Percentiles rank a stretch among this genome's conserved stretches.
These are phyloP conservation scores for Nephelium lappaceum DNA, from an alignment of 345 rosid species.

Conservation along the genomic window DNA sequence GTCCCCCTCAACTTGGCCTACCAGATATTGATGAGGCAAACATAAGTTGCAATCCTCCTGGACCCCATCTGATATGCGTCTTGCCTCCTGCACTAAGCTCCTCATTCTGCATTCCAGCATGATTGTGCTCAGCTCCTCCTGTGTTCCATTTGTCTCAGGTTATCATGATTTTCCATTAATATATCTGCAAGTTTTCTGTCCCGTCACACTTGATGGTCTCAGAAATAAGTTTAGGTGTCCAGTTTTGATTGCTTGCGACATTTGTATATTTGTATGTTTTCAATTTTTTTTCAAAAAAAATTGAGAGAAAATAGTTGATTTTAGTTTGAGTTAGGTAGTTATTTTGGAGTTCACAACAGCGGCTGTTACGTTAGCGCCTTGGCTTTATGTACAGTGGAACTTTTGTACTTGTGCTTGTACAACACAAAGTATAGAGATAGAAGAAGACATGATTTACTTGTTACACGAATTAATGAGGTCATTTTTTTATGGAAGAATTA, in stretches of 20 bases:
- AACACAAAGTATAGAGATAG: background rate
- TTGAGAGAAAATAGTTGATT: conserved; percentile 8
- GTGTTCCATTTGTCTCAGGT: background rate
- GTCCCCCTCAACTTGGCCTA: conserved; percentile 76
- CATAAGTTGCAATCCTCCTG: conserved; percentile 84
- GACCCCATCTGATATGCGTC: conserved; percentile 87
- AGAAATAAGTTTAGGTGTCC: conserved; percentile 9
- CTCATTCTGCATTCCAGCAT: conserved; percentile 75
- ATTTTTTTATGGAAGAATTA: background rate
- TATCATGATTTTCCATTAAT: conserved; percentile 6
- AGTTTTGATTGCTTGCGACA: conserved; percentile 16
- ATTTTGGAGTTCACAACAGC: background rate
- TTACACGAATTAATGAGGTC: background rate
- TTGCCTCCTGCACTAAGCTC: conserved; percentile 90
- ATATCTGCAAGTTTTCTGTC: background rate
- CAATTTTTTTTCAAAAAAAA: background rate
- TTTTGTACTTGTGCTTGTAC: background rate
- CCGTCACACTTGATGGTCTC: background rate
- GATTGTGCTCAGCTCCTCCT: conserved; percentile 16
- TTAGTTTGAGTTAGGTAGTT: conserved; percentile 13
- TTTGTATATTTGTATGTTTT: conserved; percentile 20
- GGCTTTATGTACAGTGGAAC: conserved; percentile 18
- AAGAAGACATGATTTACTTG: background rate
- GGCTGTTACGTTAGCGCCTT: conserved; percentile 5
- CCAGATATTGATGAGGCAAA: conserved; percentile 67